Evolutionary conservation across 306 rosid species (phyloP), one percentile per base, ranked within the genome.

Genomic region (Sicyos edulis): DNA sequence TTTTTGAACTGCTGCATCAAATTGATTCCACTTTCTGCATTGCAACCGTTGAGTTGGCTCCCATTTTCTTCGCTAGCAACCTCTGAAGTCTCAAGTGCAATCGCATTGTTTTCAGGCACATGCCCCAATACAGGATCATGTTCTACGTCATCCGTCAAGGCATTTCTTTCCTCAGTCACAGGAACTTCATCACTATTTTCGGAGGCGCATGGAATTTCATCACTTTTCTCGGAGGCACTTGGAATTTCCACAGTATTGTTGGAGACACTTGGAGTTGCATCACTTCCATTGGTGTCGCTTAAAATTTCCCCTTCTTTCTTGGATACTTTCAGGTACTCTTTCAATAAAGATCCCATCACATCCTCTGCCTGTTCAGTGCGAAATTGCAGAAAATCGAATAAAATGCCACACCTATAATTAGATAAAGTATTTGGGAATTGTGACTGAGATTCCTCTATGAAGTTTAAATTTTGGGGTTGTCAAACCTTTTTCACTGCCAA

Each of bases 271-370:
- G 78, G 80, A 59, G 40, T 75, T 63, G 16, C 51, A 37, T 64
- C 52, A 17, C 3, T 65, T 65, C 34, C 34, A 42, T 44, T 42
- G 42, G 19, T 22, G 40, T 51, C 12, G 42, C 56, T 21, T 67
- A 8, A 5, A 66, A 11, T 7, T 72, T 74, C 85, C 63, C 68
- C 83, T 80, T 86, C 87, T 64, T 84, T 83, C 74, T 79, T 78
- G 56, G 86, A 72, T 54, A 54, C 82, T 59, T 63, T 82, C 71
- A 85, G 32, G 83, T 89, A 84, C 81, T 95, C 92, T 77, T 78
- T 92, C 82, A 95, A 89, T 64, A 95, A 72, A 67, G 99, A 87
- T 51, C 89, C 96, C 87, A 91, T 87, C 72, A 91, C 96, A 54
- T 91, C 89, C 87, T 95, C 99, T 34, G 99, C 99, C 99, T 91